Base-by-base conservation (phyloP, 176 grass and related monocot species). In the Aegilops tauschii region DNA sequence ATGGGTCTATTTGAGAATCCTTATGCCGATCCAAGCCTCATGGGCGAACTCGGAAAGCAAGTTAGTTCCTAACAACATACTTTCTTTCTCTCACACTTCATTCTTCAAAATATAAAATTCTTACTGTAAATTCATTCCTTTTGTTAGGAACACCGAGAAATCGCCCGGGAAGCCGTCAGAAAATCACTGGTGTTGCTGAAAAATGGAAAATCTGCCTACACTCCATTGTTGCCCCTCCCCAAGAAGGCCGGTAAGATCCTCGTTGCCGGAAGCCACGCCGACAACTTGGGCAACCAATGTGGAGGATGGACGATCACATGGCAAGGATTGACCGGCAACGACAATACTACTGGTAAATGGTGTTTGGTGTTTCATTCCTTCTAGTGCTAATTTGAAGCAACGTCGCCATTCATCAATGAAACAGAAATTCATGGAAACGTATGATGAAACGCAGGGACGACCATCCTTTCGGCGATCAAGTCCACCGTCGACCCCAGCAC, bases 271-370 rank as follows among this genome's bases (percentile, higher is more conserved):
- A 91, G 87, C 82, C 89, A 96, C 58, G 91, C 94, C 0, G 85
- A 96, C 31, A 88, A 96, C 81, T 52, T 96, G 50, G 94, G 91
- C 36, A 80, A 73, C 42, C 94, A 96, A 44, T 96, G 94, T 27
- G 94, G 94, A 83, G 94, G 94, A 30, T 96, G 94, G 91, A 96
- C 94, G 0, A 91, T 93, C 31, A 80, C 84, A 12, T 96, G 94
- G 94, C 94, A 96, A 83, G 94, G 94, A 65, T 23, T 78, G 23
- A n/a, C 47, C 5, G 94, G 94, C 66, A 96, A 96, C 77, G 8
- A 95, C 45, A 11, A 82, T 59, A 93, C 89, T 9, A 23, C 28
- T 9, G 54, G 54, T 59, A 59, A 59, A 59, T 27, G 23, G 56
- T 12, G 5, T 3, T n/a, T 18, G 5, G 10, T 66, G 63, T 47